Evolutionary conservation across 306 rosid species (phyloP).

Genomic region (Malus orientalis): DNA sequence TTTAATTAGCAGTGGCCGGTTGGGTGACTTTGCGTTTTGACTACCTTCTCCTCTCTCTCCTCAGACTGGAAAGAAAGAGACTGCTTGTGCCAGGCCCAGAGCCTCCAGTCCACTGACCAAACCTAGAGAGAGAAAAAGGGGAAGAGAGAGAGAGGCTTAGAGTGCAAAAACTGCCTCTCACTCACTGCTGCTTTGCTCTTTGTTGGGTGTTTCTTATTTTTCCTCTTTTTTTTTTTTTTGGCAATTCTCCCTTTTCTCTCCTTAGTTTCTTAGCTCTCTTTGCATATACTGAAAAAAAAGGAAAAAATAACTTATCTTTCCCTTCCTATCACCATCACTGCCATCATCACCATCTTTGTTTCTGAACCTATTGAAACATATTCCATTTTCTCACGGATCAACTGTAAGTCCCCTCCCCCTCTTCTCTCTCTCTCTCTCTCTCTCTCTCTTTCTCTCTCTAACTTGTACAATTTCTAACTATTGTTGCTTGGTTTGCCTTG

Average conservation of each 20-base stretch:
- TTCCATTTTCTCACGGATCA: constrained; percentile 5
- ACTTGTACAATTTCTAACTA: background rate
- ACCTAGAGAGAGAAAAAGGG: background rate
- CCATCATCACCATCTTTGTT: background rate
- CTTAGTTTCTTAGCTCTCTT: background rate
- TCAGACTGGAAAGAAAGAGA: background rate
- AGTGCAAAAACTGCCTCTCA: background rate
- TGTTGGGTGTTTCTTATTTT: background rate
- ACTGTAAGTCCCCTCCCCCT: background rate
- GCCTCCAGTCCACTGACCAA: background rate
- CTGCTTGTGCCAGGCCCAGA: background rate
- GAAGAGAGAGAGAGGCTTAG: background rate
- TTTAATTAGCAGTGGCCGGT: background rate
- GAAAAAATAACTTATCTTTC: background rate
- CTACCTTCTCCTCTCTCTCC: background rate
- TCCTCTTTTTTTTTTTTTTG: background rate
- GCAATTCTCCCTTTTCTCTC: background rate
- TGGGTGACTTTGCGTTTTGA: background rate
- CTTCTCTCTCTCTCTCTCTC: no score
- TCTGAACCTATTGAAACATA: background rate
- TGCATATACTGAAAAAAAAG: background rate
- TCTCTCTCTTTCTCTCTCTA: background rate
- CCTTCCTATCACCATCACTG: background rate
- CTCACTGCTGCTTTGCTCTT: background rate
- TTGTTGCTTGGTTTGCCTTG: background rate